Conservation (phyloP, 1,284 basidiomycete species). For the Cryptococcus jaspeensis region DNA sequence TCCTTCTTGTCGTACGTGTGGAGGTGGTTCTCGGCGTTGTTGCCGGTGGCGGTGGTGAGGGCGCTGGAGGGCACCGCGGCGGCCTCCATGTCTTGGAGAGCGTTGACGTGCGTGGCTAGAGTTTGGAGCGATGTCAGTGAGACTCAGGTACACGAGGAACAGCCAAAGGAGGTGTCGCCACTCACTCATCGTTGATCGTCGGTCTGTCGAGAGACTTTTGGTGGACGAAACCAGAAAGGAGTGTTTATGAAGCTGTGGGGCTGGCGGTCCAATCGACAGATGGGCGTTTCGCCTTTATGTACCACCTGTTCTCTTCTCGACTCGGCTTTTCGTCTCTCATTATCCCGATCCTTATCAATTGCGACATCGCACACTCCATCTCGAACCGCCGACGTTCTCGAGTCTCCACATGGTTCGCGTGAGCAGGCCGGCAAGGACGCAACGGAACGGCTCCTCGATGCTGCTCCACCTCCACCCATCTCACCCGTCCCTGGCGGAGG, state of each 20-base stretch:
- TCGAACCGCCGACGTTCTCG: too few relatives aligned
- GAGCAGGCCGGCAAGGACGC: too few relatives aligned
- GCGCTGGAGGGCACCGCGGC: conserved; percentile 27
- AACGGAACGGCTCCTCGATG: too few relatives aligned
- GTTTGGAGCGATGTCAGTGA: neutral
- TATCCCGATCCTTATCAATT: neutral
- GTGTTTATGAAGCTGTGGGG: too few relatives aligned
- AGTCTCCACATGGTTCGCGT: too few relatives aligned
- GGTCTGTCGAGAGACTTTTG: neutral
- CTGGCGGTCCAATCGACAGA: too few relatives aligned
- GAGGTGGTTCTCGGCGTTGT: conserved; percentile 1
- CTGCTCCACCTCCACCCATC: too few relatives aligned
- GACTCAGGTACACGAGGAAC: neutral
- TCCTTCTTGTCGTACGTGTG: conserved; percentile 17
- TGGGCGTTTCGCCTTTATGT: too few relatives aligned
- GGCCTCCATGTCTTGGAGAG: conserved; percentile 31
- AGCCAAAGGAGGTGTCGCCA: neutral
- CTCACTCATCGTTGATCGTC: conserved; percentile 15
- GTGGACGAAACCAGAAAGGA: neutral
- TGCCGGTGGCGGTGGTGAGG: conserved; percentile 17
- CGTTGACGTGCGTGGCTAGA: conserved; percentile 15
- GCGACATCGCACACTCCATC: neutral
- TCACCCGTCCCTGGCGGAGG: too few relatives aligned
- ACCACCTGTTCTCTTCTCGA: too few relatives aligned
- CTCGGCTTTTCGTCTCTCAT: too few relatives aligned